Evolutionary conservation across 148 eudicot genomes (phyloP), one percentile per base, ranked within the genome.

Genomic region (Rhododendron ferrugineum): DNA sequence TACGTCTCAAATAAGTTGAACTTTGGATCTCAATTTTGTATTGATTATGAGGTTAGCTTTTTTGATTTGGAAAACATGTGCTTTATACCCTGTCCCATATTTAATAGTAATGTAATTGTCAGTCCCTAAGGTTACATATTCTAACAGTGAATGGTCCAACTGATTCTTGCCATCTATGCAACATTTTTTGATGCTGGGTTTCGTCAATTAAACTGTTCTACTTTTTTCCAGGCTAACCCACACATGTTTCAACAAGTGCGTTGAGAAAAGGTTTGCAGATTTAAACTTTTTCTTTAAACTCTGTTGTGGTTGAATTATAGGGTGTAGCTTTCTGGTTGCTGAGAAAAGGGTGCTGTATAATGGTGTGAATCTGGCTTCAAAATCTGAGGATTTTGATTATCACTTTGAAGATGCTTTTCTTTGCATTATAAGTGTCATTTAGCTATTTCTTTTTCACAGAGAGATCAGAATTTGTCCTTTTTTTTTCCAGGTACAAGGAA

Each of bases 191-290:
- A 46, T 70, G 26, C 78, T 23, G 74, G 60, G 30, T 42, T 56
- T 78, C 44, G 78, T 85, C 5, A 23, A 56, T 70, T 82, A 26
- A 22, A 23, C 23, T 28, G 3, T 74, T 54, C 44, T 49, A 49
- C 75, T 91, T 58, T 84, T 83, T 60, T 88, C 16, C 94, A 96
- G 99, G 95, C 95, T 96, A 79, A 94, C 99, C 44, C 89, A 91
- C 73, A 87, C 97, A 46, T 96, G 99, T 88, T 96, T 93, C 84
- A 89, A 85, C 82, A 96, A 96, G 86, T 96, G 99, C 64, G 82
- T 92, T 37, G 98, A 94, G 54, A 92, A 91, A 83, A 93, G 91
- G 98, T 94, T 88, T 75, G 82, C 32, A 26, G 20, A 22, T 70
- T 82, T 28, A 11, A n/a, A 72, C 11, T 20, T 49, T 79, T 37